phyloP scores from a whole-genome alignment of 164 flowering plant species.

The Aristolochia contorta region DNA sequence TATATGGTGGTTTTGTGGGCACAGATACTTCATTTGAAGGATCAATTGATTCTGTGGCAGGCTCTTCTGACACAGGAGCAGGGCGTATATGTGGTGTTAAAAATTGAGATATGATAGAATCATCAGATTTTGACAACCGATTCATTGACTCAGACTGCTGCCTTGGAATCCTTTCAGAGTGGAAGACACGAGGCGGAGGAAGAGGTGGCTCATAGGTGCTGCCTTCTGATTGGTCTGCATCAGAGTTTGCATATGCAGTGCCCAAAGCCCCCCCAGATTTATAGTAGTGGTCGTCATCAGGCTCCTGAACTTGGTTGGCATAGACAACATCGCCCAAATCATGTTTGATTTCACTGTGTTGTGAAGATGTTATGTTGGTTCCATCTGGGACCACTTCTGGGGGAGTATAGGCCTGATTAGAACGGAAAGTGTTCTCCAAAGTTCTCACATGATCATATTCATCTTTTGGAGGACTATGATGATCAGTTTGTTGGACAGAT shows the following conservation, averaged over 20 bases:
- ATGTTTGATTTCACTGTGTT: slow-evolving; percentile 11
- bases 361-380: slow-evolving; percentile 14
- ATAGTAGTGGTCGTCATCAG: slow-evolving; percentile 22
- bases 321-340: slow-evolving; percentile 21
- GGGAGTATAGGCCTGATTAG: slow-evolving; percentile 10
- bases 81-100: slow-evolving; percentile 32
- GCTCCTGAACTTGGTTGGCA: slow-evolving; percentile 17
- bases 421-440: slow-evolving; percentile 20
- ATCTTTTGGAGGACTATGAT: neutral
- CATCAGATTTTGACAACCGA: slow-evolving; percentile 76
- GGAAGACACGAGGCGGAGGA: slow-evolving; percentile 44
- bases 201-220: slow-evolving; percentile 33
- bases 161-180: slow-evolving; percentile 60
- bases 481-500: slow-evolving; percentile 15
- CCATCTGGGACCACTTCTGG: slow-evolving; percentile 19
- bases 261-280: slow-evolving; percentile 20
- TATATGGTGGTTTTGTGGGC: slow-evolving; percentile 15
- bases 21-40: slow-evolving; percentile 21
- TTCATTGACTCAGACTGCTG: slow-evolving; percentile 48
- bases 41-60: slow-evolving; percentile 32
- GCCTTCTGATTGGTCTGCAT: slow-evolving; percentile 32
- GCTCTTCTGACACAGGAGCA: slow-evolving; percentile 24
- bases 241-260: slow-evolving; percentile 30
- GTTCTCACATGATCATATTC: slow-evolving; percentile 12
- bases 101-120: slow-evolving; percentile 51